Conservation (phyloP, 1,284 basidiomycete species). For the Ganoderma lucidum region DNA sequence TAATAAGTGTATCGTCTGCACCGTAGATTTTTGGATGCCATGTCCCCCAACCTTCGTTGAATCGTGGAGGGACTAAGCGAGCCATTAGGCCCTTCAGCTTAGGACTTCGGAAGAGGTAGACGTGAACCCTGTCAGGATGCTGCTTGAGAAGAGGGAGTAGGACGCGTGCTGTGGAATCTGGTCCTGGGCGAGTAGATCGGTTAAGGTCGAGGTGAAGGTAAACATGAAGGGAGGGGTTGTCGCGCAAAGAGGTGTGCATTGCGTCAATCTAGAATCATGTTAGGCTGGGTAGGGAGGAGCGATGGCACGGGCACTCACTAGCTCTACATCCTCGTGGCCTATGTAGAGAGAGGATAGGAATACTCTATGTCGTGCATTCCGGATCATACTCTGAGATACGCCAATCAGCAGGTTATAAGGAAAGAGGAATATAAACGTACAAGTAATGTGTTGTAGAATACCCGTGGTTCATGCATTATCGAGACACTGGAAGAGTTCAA, state of each 20-base stretch:
- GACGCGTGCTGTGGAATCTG: slow-evolving; percentile 76
- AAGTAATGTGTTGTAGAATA: slow-evolving; percentile 49
- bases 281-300: not conserved
- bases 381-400: slow-evolving; percentile 70
- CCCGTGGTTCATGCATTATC: slow-evolving; percentile 46
- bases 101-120: slow-evolving; percentile 88
- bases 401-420: not conserved
- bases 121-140: slow-evolving; percentile 80
- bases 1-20: slow-evolving; percentile 90
- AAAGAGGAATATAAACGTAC: slow-evolving; percentile 39
- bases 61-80: slow-evolving; percentile 86
- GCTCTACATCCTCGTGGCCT: slow-evolving; percentile 45
- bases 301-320: slow-evolving; percentile 34
- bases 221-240: slow-evolving; percentile 71
- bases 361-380: slow-evolving; percentile 75
- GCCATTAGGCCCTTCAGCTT: slow-evolving; percentile 81
- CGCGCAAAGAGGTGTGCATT: slow-evolving; percentile 64
- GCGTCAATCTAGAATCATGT: slow-evolving; percentile 66
- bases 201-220: slow-evolving; percentile 89
- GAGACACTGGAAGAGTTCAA: slow-evolving; percentile 45
- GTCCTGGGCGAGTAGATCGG: slow-evolving; percentile 88
- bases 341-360: slow-evolving; percentile 79
- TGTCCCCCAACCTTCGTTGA: slow-evolving; percentile 98
- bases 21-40: slow-evolving; percentile 99
- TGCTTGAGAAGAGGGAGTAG: slow-evolving; percentile 76